Percentiles rank a stretch among this genome's conserved stretches.
These are phyloP conservation scores for Papilionanthe hybrid DNA, from an alignment of 116 monocot species.

Conservation along the genomic window DNA sequence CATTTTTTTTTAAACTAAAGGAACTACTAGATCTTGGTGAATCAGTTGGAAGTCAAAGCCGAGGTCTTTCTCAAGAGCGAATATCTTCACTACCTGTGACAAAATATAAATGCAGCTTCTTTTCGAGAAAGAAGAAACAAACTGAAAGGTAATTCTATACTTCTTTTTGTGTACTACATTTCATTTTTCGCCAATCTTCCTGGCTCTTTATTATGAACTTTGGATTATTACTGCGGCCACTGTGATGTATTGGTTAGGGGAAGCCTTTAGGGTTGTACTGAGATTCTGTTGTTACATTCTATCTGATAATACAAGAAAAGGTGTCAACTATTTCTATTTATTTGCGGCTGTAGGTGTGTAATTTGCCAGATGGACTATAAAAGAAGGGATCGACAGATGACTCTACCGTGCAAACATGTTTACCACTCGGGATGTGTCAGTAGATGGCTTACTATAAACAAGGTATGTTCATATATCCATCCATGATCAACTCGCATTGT, in stretches of 20 bases:
- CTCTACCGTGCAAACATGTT: constrained; percentile 52
- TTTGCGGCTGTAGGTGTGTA: constrained; percentile 55
- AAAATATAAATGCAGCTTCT: constrained; percentile 88
- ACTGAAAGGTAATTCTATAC: constrained; percentile 49
- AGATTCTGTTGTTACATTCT: no score
- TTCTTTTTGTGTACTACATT: neutral
- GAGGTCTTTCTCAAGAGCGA: constrained; percentile 75
- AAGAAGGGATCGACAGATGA: constrained; percentile 59
- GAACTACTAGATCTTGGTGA: constrained; percentile 96
- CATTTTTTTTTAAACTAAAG: constrained; percentile 28
- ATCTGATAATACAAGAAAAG: neutral
- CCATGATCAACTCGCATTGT: neutral
- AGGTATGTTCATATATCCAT: constrained; percentile 16
- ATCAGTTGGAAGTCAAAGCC: constrained; percentile 83
- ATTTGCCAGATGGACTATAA: constrained; percentile 67
- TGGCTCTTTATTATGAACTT: no score
- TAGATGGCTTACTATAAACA: constrained; percentile 52
- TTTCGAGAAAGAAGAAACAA: constrained; percentile 63
- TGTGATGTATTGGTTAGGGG: no score
- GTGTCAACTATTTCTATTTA: no score
- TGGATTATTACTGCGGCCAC: no score
- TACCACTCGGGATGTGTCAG: constrained; percentile 48
- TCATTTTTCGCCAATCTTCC: no score
- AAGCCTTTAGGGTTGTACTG: no score
- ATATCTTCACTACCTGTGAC: constrained; percentile 78